Conservation (phyloP, 2,329 filamentous ascomycete genomes). For the Ceratocystis lukuohia region DNA sequence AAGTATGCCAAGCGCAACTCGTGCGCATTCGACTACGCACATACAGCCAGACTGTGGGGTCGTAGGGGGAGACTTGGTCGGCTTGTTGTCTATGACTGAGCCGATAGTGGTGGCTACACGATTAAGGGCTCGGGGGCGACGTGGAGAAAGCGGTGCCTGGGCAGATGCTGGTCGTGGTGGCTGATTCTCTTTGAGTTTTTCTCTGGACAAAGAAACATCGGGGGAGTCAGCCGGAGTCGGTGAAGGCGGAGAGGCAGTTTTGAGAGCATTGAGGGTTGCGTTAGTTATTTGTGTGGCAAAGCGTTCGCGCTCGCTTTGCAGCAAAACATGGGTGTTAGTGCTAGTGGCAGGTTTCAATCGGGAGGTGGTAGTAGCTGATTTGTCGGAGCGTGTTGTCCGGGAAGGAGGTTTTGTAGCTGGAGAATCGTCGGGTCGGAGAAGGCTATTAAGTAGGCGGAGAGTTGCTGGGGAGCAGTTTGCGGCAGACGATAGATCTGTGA, state of each 20-base stretch:
- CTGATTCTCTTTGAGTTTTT: conserved; percentile 6
- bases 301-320: conserved; percentile 47
- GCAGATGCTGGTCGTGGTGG: conserved; percentile 13
- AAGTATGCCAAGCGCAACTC: conserved; percentile 52
- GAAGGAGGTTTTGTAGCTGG: conserved; percentile 11
- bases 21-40: conserved; percentile 54
- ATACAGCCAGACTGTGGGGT: conserved; percentile 34
- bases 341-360: conserved; percentile 26
- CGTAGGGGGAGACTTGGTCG: conserved; percentile 24
- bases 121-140: conserved; percentile 49
- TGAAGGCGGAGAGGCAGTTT: conserved; percentile 35
- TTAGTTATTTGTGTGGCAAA: conserved; percentile 65
- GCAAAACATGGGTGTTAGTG: conserved; percentile 28
- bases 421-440: conserved; percentile 15
- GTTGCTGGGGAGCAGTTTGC: conserved; percentile 16
- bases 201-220: neutral
- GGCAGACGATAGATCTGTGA: conserved; percentile 14
- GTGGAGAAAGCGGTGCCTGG: conserved; percentile 37
- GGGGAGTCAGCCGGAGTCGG: neutral
- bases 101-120: conserved; percentile 42
- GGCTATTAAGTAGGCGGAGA: conserved; percentile 16
- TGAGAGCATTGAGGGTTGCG: conserved; percentile 51
- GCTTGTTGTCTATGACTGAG: conserved; percentile 25
- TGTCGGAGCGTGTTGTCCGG: conserved; percentile 22
- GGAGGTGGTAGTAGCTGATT: conserved; percentile 21